Conservation (phyloP, 495 filamentous ascomycete species). For the Penicillium dipodomyicola region DNA sequence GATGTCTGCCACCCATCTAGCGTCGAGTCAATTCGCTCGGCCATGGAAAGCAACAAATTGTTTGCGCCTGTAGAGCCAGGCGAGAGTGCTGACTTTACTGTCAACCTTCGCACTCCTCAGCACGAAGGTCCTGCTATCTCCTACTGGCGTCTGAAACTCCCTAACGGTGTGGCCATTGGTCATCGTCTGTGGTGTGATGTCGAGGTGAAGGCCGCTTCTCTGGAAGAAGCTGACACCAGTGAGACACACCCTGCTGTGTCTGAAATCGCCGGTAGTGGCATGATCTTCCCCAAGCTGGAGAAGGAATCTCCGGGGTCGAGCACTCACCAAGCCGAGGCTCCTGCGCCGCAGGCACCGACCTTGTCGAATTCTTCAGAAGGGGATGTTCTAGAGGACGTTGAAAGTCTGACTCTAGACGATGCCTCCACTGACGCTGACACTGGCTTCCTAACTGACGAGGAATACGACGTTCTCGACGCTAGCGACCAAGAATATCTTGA, state of each 20-base stretch:
- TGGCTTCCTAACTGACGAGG: conserved; percentile 91
- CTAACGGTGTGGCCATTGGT: conserved; percentile 79
- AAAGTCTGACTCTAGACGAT: conserved; percentile 62
- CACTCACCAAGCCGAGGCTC: conserved; percentile 58
- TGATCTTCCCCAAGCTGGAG: conserved; percentile 96
- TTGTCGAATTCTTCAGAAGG: conserved; percentile 46
- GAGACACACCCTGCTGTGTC: conserved; percentile 9
- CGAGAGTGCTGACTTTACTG: conserved; percentile 74
- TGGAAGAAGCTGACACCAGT: conserved; percentile 17
- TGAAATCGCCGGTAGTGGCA: conserved; percentile 54
- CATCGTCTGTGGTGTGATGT: conserved; percentile 95
- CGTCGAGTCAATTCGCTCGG: conserved; percentile 64
- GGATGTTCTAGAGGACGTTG: conserved; percentile 64
- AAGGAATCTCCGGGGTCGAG: conserved; percentile 88
- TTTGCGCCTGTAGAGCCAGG: conserved; percentile 65
- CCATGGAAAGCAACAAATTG: conserved; percentile 78
- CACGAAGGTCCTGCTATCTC: conserved; percentile 77
- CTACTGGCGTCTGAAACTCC: conserved; percentile 91
- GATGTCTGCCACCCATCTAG: conserved; percentile 74
- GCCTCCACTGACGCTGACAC: conserved; percentile 52
- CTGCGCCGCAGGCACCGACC: conserved; percentile 32
- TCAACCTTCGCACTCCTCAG: conserved; percentile 74
- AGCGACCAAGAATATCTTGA: conserved; percentile 83
- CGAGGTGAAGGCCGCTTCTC: conserved; percentile 53
- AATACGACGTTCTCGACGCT: conserved; percentile 95